phyloP scores from a whole-genome alignment of 768 basidiomycete genomes.

The Pleurotus pulmonarius region DNA sequence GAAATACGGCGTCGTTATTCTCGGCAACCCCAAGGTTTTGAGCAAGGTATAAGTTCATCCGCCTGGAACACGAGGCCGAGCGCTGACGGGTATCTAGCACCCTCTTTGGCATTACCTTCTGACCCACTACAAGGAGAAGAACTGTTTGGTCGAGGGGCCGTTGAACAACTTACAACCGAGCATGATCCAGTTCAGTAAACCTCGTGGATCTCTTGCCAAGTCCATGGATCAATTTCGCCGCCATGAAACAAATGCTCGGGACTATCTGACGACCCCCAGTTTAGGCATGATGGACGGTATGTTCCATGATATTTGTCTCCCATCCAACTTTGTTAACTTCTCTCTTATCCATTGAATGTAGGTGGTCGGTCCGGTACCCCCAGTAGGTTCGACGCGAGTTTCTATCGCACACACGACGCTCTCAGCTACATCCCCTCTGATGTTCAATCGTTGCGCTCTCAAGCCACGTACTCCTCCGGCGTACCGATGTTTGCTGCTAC shows the following conservation, averaged over 20 bases:
- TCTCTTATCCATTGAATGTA: slow-evolving; percentile 22
- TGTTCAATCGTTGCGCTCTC: slow-evolving; percentile 92
- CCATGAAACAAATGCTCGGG: slow-evolving; percentile 88
- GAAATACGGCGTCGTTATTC: slow-evolving; percentile 96
- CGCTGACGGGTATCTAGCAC: slow-evolving; percentile 53
- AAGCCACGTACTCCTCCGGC: slow-evolving; percentile 93
- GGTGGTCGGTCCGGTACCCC: slow-evolving; percentile 82
- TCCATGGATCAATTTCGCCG: slow-evolving; percentile 92
- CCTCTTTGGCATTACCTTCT: slow-evolving; percentile 98
- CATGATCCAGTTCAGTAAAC: slow-evolving; percentile 99
- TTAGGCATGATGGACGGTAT: slow-evolving; percentile 9
- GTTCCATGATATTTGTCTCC: slow-evolving; percentile 3
- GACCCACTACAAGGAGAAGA: slow-evolving; percentile 98
- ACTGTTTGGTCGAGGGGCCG: slow-evolving; percentile 91
- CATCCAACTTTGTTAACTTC: slow-evolving; percentile 7
- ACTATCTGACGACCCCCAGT: slow-evolving; percentile 48
- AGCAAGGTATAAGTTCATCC: slow-evolving; percentile 71
- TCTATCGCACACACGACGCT: slow-evolving; percentile 94
- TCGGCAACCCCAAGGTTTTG: slow-evolving; percentile 99
- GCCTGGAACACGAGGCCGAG: not conserved
- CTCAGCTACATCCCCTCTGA: slow-evolving; percentile 94
- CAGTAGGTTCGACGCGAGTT: slow-evolving; percentile 92
- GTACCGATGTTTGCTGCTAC: slow-evolving; percentile 77
- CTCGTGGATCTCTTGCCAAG: slow-evolving; percentile 82
- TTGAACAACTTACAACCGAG: slow-evolving; percentile 94